phyloP scores from a whole-genome alignment of 805 yeast species.

The Candida dajiaensis region DNA sequence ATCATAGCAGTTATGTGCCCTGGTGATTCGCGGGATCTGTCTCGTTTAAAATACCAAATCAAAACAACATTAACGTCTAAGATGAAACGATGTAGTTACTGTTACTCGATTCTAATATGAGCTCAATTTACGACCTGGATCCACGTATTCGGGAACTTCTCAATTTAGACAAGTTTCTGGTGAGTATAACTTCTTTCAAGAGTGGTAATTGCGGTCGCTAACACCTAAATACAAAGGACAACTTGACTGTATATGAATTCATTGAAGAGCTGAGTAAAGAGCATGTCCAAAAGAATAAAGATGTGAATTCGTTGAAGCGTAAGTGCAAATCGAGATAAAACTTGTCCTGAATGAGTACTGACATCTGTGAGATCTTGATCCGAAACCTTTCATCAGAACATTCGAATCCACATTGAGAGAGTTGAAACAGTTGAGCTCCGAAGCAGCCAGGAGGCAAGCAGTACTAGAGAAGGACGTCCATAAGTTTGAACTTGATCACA shows the following conservation, averaged over 20 bases:
- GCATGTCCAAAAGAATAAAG: constrained; percentile 46
- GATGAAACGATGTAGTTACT: neutral
- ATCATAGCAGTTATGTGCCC: neutral
- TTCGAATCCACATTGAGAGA: constrained; percentile 82
- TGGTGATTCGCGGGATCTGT: no score
- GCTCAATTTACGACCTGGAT: constrained; percentile 52
- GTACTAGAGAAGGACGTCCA: constrained; percentile 53
- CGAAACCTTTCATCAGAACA: constrained; percentile 90
- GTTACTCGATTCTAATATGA: constrained; percentile 22
- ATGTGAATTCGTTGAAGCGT: constrained; percentile 41
- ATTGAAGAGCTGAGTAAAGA: constrained; percentile 73
- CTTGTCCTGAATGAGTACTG: neutral
- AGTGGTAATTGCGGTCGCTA: neutral
- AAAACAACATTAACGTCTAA: neutral
- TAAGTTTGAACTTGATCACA: constrained; percentile 59
- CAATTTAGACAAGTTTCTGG: constrained; percentile 54
- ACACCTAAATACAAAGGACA: constrained; percentile 32
- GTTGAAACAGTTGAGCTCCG: constrained; percentile 52
- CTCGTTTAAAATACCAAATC: neutral
- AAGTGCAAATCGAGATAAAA: neutral
- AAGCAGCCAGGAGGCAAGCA: constrained; percentile 45
- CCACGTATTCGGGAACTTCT: constrained; percentile 53
- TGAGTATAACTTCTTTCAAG: constrained; percentile 5
- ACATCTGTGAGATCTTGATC: constrained; percentile 45
- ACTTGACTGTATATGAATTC: constrained; percentile 71